Evolutionary conservation across 441 rosid species (phyloP).

Genomic region (Jatropha multifida): DNA sequence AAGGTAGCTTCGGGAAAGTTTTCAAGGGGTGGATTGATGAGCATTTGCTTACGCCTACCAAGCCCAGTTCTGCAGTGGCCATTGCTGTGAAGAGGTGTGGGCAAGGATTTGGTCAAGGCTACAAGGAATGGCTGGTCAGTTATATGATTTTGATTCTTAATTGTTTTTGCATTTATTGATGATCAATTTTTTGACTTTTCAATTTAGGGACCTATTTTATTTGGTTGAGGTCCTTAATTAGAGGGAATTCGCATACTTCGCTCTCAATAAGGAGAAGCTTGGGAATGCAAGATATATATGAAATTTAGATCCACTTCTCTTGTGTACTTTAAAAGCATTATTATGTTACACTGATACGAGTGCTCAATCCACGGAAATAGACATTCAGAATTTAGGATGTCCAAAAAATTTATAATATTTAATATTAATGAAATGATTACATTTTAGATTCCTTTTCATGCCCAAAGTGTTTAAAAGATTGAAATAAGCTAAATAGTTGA

Average conservation of each 20-base stretch:
- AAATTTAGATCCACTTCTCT: background rate
- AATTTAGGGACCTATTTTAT: background rate
- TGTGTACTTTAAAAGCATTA: background rate
- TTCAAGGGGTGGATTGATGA: conserved; percentile 88
- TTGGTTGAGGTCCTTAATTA: background rate
- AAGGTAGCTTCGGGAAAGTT: conserved; percentile 86
- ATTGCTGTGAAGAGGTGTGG: conserved; percentile 79
- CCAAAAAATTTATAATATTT: background rate
- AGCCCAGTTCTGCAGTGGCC: conserved; percentile 67
- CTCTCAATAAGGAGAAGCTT: background rate
- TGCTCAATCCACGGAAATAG: background rate
- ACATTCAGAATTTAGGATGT: background rate
- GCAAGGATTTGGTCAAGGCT: conserved; percentile 80
- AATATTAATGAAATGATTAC: background rate
- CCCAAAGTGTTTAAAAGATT: background rate
- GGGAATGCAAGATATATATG: background rate
- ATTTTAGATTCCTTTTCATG: background rate
- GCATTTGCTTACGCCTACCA: conserved; percentile 50
- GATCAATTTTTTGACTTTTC: background rate
- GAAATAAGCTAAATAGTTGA: background rate
- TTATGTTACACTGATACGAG: background rate
- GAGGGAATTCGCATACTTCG: background rate
- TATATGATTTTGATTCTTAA: conserved; percentile 4
- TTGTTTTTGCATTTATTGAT: background rate
- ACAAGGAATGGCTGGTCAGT: conserved; percentile 83